phyloP scores from a whole-genome alignment of 148 eudicot species.

The Selenicereus undatus region DNA sequence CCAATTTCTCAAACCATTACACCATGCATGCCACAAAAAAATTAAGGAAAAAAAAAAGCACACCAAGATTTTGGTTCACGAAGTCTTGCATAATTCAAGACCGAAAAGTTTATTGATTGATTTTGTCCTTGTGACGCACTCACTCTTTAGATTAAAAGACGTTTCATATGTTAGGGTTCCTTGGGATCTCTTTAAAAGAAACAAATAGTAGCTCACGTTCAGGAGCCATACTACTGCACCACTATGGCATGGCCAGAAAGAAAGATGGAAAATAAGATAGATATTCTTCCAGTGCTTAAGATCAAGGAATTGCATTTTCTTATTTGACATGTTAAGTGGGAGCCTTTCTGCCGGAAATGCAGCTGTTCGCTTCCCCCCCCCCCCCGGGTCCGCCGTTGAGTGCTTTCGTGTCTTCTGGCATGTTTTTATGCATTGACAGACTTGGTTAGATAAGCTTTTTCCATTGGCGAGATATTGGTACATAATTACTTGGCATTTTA shows the following conservation, averaged over 20 bases:
- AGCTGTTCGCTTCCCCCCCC: neutral
- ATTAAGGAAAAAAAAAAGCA: neutral
- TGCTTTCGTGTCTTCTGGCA: neutral
- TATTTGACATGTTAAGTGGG: neutral
- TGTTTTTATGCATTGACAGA: neutral
- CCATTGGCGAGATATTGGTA: neutral
- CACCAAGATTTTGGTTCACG: neutral
- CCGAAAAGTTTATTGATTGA: neutral
- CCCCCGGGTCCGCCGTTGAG: neutral
- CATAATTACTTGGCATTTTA: neutral
- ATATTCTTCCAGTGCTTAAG: neutral
- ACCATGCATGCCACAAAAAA: neutral
- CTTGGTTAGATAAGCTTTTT: neutral
- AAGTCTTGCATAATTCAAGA: neutral
- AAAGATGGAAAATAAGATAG: neutral
- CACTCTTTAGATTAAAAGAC: neutral
- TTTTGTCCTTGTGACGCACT: neutral
- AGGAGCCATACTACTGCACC: neutral
- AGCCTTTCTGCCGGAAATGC: neutral
- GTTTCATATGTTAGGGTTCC: neutral
- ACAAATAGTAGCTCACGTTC: neutral
- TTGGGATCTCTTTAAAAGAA: neutral
- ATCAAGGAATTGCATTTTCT: neutral
- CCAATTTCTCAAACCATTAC: neutral
- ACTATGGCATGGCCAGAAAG: neutral